Evolutionary conservation across 169 alveolate species (phyloP), one percentile per base, ranked within the genome.

Genomic region (Cryptosporidium baileyi): DNA sequence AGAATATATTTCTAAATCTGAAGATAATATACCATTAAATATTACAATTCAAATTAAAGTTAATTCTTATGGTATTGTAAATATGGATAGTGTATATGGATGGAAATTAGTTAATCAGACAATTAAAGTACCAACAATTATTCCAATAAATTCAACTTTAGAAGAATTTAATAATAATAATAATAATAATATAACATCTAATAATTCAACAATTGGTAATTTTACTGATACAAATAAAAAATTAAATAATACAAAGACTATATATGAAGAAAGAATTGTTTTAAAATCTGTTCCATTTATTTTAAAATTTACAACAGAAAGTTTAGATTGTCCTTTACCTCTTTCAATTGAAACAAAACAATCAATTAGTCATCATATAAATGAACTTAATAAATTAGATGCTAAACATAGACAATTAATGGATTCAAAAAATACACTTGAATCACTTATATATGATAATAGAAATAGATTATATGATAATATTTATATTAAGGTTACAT

Each of bases 31-130:
- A 15, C n/a, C 28, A 34, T 22, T 74, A 36, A 74, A 74, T 36
- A 59, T 74, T 26, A 74, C 85, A 26, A 51, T 74, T 34, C 60
- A 51, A 38, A 32, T 74, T 2, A 74, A 24, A 32, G 85, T 74
- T 4, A 61, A 74, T 17, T 17, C 85, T 13, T 57, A n/a, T 51
- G 85, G 85, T n/a, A 54, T 74, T 52, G 30, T 74, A 45, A 40
- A 47, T 74, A 22, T 74, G 17, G 85, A 74, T 13, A 74, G 67
- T 24, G 85, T 54, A 15, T 57, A 36, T 57, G 85, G 61, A 30
- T 74, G 85, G 85, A 54, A 74, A 32, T 19, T 74, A 59, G 85
- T 74, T n/a, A 74, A 74, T 45, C 60, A 54, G 24, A 74, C 85
- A 17, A 74, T 74, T 17, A 74, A 17, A 22, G 81, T 65, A 15